Evolutionary conservation across 192 early-diverging fungal species (phyloP).

Genomic region (Rhizophagus prolifer): DNA sequence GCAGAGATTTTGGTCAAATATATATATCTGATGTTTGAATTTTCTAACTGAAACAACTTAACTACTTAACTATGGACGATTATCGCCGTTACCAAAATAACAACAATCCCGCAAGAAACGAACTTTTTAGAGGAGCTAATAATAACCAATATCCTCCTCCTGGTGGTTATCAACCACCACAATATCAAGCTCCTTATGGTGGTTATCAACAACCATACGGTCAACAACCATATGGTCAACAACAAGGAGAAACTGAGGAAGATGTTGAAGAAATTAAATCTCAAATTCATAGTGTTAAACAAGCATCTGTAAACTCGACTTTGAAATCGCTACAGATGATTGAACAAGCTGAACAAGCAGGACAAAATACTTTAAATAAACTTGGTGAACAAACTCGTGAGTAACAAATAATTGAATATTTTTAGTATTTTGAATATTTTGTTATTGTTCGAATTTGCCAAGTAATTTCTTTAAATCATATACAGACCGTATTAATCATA

Average conservation of each 20-base stretch:
- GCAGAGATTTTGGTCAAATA: too few species aligned
- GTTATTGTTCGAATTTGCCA: not conserved
- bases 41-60: not conserved
- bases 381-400: slow-evolving; percentile 65
- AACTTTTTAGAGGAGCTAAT: slow-evolving; percentile 17
- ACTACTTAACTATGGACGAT: slow-evolving; percentile 9
- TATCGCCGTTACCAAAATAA: slow-evolving; percentile 19
- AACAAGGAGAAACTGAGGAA: slow-evolving; percentile 64
- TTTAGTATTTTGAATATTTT: not conserved
- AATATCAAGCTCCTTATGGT: slow-evolving; percentile 30
- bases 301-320: slow-evolving; percentile 68
- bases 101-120: slow-evolving; percentile 1
- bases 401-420: not conserved
- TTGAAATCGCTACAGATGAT: slow-evolving; percentile 63
- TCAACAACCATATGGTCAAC: slow-evolving; percentile 29
- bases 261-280: slow-evolving; percentile 60
- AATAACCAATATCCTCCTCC: not conserved
- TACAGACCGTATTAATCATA: slow-evolving; percentile 41
- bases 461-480: too few species aligned
- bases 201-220: not conserved
- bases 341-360: slow-evolving; percentile 58
- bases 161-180: slow-evolving; percentile 7
- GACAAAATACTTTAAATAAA: slow-evolving; percentile 59
- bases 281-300: slow-evolving; percentile 61
- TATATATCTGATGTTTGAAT: not conserved